Base-by-base conservation (phyloP, 1,139 yeast species). In the Eremothecium cymbalariae region DNA sequence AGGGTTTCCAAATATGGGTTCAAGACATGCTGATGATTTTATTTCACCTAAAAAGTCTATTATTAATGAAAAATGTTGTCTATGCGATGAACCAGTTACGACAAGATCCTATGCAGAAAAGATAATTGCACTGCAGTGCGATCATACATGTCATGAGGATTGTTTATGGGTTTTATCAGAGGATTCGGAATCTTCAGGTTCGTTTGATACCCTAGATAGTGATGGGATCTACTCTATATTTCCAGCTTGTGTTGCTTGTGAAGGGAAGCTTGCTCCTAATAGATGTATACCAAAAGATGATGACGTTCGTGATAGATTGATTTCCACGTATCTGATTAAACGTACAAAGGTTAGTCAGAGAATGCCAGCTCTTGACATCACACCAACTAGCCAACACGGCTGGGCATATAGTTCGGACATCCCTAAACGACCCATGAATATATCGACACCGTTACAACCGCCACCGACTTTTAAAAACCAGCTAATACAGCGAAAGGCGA, bases 31-130 rank as follows among this genome's bases (percentile, higher is more conserved):
- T 3, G 30, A 27, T 16, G 8, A 8, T 18, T 16, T 27, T 9
- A n/a, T 17, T 8, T 27, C 30, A 6, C 29, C 29, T 9, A 53
- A 50, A 30, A 55, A 51, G 35, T 54, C 57, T 2, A 53, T 53
- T 19, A 31, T 50, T 6, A 46, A 48, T 20, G 51, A 42, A 24
- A 32, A 38, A n/a, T 57, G 62, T 31, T 50, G 59, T 7, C 39
- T 57, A 11, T 57, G 62, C 39, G 49, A 51, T 13, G 62, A 57
- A 34, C 45, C 48, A 8, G 48, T 54, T 5, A 50, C 51, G 5
- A 49, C 49, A 28, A 51, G 55, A 32, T 45, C 53, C 12, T 40
- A 39, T 14, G 57, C 53, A 6, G 62, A 57, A 36, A 49, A 52
- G 33, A 43, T 57, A 2, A 45, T 57, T n/a, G 50, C 50, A 30